Evolutionary conservation across 192 early-diverging fungal species (phyloP), one percentile per base, ranked within the genome.

Genomic region (Dissophora globulifera): DNA sequence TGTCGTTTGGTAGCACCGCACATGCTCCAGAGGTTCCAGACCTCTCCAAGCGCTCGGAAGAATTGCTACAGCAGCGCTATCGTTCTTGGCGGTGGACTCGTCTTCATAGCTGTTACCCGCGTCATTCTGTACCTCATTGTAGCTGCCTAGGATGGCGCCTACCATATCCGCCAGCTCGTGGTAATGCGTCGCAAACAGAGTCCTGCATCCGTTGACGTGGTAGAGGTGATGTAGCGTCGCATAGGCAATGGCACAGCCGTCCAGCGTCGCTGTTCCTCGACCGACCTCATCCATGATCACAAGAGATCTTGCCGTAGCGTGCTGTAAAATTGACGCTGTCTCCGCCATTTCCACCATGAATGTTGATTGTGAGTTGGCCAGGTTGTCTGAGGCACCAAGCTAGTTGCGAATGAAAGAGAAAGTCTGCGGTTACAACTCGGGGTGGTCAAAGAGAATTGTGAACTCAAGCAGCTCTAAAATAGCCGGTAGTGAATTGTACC

Each of bases 101-200:
- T 47, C 46, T 9, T 47, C 46, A 13, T 47, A 9, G 17, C 8
- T 20, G 1, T 47, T 8, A 13, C 20, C 46, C 16, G 15, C 46
- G 8, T 16, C 16, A 8, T 1, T 20, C 46, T 4, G n/a, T n/a
- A n/a, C 7, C 20, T 47, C 8, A 50, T 45, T 51, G 55, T 19
- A 55, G 10, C 4, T 56, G 0, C 42, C 72, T 19, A 35, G 8
- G 15, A 59, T 30, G 4, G 63, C 63, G 12, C 72, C 71, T 20
- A 69, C 83, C 65, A 88, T 66, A 38, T 83, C 81, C 8, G 87
- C 80, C 20, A 93, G 69, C 58, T 93, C 92, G 52, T 92, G 90
- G 62, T 91, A 90, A 67, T 93, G 92, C 0, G 92, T 93, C 6
- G 90, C 92, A 84, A 93, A 91, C 5, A 93, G 54, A 0, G 90